Evolutionary conservation across 73 alveolate genomes (phyloP), one percentile per base, ranked within the genome.

Genomic region (Symbiodinium pilosum): DNA sequence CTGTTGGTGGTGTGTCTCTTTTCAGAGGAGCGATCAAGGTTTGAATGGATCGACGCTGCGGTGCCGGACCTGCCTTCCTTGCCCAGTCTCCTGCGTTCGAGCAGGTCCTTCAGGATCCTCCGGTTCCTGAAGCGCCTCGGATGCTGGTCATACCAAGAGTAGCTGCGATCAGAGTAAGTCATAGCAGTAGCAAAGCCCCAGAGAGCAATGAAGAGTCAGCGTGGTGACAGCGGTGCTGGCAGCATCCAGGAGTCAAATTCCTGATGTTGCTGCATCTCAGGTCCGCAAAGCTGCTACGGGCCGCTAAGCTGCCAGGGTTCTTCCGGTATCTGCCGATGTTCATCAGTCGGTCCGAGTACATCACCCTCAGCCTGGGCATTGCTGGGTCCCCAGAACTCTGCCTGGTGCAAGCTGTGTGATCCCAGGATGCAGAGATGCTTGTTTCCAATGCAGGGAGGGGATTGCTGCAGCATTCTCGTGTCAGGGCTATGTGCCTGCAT

Each of bases 221-320:
- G n/a, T n/a, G n/a, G n/a, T n/a, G n/a, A n/a, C n/a, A n/a, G n/a
- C n/a, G n/a, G n/a, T n/a, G n/a, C n/a, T n/a, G n/a, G n/a, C n/a
- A n/a, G n/a, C n/a, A n/a, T n/a, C n/a, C n/a, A n/a, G n/a, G n/a
- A n/a, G n/a, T n/a, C n/a, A n/a, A n/a, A n/a, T n/a, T n/a, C n/a
- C n/a, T n/a, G n/a, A n/a, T n/a, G n/a, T n/a, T n/a, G n/a, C 73
- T n/a, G 30, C 32, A n/a, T 24, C 38, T 28, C 28, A 91, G 97
- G 97, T 91, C 97, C 1, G 97, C 97, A 9, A 91, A 91, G 88
- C 81, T 91, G 51, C 64, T 91, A 28, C 97, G 97, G 5, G 89
- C 88, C 2, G 97, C 97, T 26, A 91, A 91, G 51, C 26, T 91
- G 88, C 97, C 97, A 2, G 44, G 81, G 41, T 64, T 89, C 56